A percentile compares a stretch with the other conserved stretches of the same genome.
Evolutionary conservation across 2,329 filamentous ascomycete species (phyloP).

Genomic region (Leptosphaerulina australis): DNA sequence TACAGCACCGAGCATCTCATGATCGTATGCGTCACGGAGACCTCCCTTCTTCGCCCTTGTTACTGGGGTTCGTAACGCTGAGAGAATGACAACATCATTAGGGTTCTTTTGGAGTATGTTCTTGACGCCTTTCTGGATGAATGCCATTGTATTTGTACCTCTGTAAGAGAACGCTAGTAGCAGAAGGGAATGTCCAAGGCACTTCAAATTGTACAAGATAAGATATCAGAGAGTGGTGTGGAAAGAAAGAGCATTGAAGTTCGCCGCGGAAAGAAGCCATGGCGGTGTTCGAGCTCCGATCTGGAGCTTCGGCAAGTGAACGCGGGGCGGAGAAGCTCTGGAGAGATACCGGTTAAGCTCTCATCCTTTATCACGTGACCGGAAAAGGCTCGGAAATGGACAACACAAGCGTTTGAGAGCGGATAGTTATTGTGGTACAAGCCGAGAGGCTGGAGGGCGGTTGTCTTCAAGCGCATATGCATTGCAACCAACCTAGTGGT

Average conservation of each 20-base stretch:
- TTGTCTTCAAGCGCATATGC: conserved; percentile 14
- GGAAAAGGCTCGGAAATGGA: conserved; percentile 22
- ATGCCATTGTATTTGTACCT: conserved; percentile 45
- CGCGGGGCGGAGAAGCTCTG: conserved; percentile 33
- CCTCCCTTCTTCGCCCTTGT: conserved; percentile 82
- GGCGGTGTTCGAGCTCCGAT: conserved; percentile 30
- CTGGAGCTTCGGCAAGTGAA: conserved; percentile 46
- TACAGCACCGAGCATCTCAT: conserved; percentile 77
- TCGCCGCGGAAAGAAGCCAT: conserved; percentile 30
- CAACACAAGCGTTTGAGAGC: background rate
- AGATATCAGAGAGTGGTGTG: conserved; percentile 11
- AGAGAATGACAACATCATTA: conserved; percentile 85
- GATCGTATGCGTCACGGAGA: conserved; percentile 87
- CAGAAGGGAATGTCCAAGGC: background rate
- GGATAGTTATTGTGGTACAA: conserved; percentile 9
- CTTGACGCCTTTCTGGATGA: conserved; percentile 67
- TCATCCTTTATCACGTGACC: conserved; percentile 30
- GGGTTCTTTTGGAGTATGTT: conserved; percentile 79
- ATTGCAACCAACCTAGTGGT: conserved; percentile 17
- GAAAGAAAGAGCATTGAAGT: conserved; percentile 10
- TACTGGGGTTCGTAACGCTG: conserved; percentile 85
- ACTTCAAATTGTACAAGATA: conserved; percentile 6
- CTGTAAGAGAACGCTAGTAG: conserved; percentile 23
- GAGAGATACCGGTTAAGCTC: conserved; percentile 33
- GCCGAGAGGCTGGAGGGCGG: conserved; percentile 6